Evolutionary conservation across 108 stramenopile species (phyloP), one percentile per base, ranked within the genome.

Genomic region (Aurantiochytrium sp.): DNA sequence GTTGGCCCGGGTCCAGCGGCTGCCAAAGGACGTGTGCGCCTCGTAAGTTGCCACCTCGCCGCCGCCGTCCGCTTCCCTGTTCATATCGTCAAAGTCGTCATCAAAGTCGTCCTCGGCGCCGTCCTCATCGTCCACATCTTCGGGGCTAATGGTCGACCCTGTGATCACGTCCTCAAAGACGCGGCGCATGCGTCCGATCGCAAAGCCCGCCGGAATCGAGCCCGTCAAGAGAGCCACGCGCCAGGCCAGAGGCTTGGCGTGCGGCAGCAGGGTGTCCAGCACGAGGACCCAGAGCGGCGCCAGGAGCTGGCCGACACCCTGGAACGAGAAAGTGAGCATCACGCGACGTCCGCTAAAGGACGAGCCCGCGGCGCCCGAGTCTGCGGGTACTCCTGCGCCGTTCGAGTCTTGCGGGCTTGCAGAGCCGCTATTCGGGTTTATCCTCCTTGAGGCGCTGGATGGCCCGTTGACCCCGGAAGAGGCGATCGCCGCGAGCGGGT

Each of bases 321-420:
- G 73, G 24, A 81, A 81, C 12, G 73, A 81, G 45, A 81, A 81
- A 6, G 73, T 81, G 24, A 81, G 45, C 39, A 81, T 81, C 19
- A 81, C 73, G 1, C 73, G 73, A 24, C 73, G 39, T 21, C 42
- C 73, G 24, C 24, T 81, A 2, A 81, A 81, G 36, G 24, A 24
- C n/a, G n/a, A n/a, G n/a, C n/a, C n/a, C n/a, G n/a, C n/a, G 21
- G 53, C 68, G 19, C 19, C 15, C 68, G n/a, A 6, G 31, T 24
- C 19, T 24, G 68, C 68, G 8, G 68, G 10, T 31, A 15, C 68
- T 10, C 31, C 31, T 32, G 68, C 6, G 30, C 19, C 31, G 31
- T 6, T 15, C 31, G n/a, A 19, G 68, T 31, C 10, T 6, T 19
- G 30, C 68, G 68, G 1, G 6, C 45, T 6, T 48, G 73, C 19